Conservation (phyloP, 306 rosid species). For the Pueraria montana region DNA sequence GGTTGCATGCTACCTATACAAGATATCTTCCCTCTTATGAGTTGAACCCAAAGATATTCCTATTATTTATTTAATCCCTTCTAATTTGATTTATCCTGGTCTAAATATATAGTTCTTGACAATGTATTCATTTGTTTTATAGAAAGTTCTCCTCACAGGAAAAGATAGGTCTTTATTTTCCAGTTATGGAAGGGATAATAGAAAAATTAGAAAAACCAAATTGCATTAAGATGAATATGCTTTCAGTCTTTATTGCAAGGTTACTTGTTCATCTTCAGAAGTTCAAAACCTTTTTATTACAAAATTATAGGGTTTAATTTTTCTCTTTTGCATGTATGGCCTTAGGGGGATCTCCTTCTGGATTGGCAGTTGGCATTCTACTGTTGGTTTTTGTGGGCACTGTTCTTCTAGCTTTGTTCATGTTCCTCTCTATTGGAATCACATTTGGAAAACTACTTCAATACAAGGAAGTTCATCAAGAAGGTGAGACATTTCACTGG, state of each 20-base stretch:
- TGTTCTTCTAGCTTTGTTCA: constrained; percentile 71
- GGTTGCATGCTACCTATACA: neutral
- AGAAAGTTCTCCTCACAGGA: neutral
- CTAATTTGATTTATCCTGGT: neutral
- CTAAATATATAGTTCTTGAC: neutral
- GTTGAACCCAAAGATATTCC: neutral
- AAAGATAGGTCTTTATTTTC: neutral
- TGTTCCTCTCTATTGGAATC: constrained; percentile 87
- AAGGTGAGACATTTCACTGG: constrained; percentile 78
- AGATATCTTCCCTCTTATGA: neutral
- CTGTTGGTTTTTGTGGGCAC: constrained; percentile 57
- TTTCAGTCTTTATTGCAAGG: neutral
- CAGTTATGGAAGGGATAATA: neutral
- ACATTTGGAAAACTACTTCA: constrained; percentile 89
- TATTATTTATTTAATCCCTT: neutral
- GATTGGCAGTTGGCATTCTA: constrained; percentile 70
- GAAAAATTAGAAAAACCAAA: neutral
- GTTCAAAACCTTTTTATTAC: neutral
- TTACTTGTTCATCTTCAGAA: constrained; percentile 20
- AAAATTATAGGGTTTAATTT: neutral
- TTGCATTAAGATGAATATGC: neutral
- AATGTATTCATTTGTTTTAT: neutral
- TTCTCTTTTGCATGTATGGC: constrained; percentile 46
- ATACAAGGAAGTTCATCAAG: constrained; percentile 94
- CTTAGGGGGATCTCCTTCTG: constrained; percentile 69